These are phyloP conservation scores for Cryphonectria naterciae DNA, from an alignment of 2,329 filamentous ascomycete genomes.

Conservation along the genomic window DNA sequence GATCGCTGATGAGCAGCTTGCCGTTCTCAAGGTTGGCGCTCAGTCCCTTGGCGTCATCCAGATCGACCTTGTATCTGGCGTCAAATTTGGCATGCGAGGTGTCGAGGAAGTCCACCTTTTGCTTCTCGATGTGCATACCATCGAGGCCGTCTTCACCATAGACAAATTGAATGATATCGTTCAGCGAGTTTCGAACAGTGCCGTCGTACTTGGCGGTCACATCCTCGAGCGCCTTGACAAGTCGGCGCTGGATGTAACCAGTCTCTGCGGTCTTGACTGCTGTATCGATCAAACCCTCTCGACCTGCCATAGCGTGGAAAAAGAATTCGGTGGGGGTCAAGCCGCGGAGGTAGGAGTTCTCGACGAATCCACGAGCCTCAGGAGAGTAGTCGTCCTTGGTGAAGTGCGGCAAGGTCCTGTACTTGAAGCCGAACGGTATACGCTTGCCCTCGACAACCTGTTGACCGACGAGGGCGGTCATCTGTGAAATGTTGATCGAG, in stretches of 20 bases:
- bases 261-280: constrained; percentile 99
- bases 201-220: constrained; percentile 97
- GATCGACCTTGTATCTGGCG: constrained; percentile 81
- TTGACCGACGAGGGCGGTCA: constrained; percentile 97
- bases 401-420: constrained; percentile 94
- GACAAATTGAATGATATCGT: constrained; percentile 94
- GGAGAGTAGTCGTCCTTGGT: constrained; percentile 99
- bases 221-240: constrained; percentile 97
- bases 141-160: constrained; percentile 98
- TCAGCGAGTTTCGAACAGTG: constrained; percentile 94
- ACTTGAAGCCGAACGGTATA: constrained; percentile 99
- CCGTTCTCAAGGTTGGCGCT: constrained; percentile 79
- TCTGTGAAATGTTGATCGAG: constrained; percentile 99
- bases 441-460: constrained; percentile 98
- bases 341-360: constrained; percentile 97
- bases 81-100: constrained; percentile 79
- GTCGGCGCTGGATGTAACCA: constrained; percentile 96
- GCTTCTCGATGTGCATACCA: constrained; percentile 90
- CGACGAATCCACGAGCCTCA: constrained; percentile 94
- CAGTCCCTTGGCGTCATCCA: constrained; percentile 68
- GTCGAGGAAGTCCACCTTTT: constrained; percentile 84
- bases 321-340: constrained; percentile 97
- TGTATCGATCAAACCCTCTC: constrained; percentile 99
- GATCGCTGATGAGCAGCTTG: constrained; percentile 82
- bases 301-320: constrained; percentile 99